A percentile compares a stretch with the other conserved stretches of the same genome.
phyloP scores from a whole-genome alignment of 192 early-diverging fungal genomes.

The Podila clonocystis region DNA sequence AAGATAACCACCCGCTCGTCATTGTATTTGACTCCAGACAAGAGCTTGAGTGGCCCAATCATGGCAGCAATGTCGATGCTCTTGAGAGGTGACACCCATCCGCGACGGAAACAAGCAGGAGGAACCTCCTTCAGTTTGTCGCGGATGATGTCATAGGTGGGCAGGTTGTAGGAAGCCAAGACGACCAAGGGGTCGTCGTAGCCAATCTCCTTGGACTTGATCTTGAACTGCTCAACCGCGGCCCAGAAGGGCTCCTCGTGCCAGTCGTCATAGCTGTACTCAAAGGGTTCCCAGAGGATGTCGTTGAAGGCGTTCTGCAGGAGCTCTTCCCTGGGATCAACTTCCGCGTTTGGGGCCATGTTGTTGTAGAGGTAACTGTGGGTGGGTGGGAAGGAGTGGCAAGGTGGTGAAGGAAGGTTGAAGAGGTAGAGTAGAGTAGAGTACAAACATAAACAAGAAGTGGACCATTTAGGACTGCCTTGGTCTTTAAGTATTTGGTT shows the following conservation, averaged over 20 bases:
- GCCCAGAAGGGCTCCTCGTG: conserved; percentile 34
- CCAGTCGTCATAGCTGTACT: conserved; percentile 33
- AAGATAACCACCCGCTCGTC: conserved; percentile 40
- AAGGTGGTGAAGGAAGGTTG: background rate
- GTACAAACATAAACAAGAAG: background rate
- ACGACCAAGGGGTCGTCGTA: conserved; percentile 35
- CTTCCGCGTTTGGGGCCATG: background rate
- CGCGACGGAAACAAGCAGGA: conserved; percentile 21
- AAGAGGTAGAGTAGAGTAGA: background rate
- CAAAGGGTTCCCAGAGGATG: conserved; percentile 10
- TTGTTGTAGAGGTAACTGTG: background rate
- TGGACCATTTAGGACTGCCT: too few relatives aligned
- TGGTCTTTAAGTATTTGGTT: too few relatives aligned
- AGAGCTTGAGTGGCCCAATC: conserved; percentile 13
- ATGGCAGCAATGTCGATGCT: conserved; percentile 8
- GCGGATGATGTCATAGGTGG: conserved; percentile 23
- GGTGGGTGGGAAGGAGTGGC: too few relatives aligned
- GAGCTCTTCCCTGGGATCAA: background rate
- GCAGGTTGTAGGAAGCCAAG: conserved; percentile 9
- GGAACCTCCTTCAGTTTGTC: conserved; percentile 33
- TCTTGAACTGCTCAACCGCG: conserved; percentile 34
- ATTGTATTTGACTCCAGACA: conserved; percentile 14
- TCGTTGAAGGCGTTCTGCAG: conserved; percentile 17
- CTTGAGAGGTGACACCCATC: conserved; percentile 20
- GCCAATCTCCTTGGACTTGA: conserved; percentile 21